phyloP scores from a whole-genome alignment of 2,329 filamentous ascomycete species.

The Grosmannia clavigera region DNA sequence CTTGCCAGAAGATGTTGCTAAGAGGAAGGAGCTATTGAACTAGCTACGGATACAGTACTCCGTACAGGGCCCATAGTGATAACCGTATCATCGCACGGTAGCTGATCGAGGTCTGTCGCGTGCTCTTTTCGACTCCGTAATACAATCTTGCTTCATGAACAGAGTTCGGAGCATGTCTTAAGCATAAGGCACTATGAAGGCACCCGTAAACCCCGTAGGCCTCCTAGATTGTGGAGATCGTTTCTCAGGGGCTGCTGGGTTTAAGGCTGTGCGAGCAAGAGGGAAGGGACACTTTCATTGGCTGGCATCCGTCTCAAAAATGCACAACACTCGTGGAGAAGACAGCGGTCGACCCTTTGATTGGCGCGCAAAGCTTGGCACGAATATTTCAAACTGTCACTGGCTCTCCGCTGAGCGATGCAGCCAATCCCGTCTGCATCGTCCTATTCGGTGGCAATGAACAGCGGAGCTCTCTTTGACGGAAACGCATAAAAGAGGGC shows the following conservation, averaged over 20 bases:
- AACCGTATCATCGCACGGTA: too few species aligned
- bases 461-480: neutral
- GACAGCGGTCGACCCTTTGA: neutral
- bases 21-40: neutral
- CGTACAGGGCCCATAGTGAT: too few species aligned
- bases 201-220: too few species aligned
- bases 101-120: neutral
- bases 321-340: neutral
- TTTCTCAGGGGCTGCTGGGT: neutral
- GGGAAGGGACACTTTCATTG: neutral
- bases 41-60: too few species aligned
- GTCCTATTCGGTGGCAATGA: neutral
- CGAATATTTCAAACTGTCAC: neutral
- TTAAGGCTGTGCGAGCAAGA: neutral
- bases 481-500: neutral
- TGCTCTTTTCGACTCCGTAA: neutral
- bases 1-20: neutral
- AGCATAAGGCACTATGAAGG: too few species aligned
- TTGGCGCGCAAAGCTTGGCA: neutral
- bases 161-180: too few species aligned
- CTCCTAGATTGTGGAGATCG: neutral
- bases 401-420: neutral
- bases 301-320: neutral
- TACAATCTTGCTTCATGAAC: too few species aligned
- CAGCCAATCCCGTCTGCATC: neutral